phyloP scores from a whole-genome alignment of 1,284 basidiomycete genomes.

The Boletellus deceptivus region DNA sequence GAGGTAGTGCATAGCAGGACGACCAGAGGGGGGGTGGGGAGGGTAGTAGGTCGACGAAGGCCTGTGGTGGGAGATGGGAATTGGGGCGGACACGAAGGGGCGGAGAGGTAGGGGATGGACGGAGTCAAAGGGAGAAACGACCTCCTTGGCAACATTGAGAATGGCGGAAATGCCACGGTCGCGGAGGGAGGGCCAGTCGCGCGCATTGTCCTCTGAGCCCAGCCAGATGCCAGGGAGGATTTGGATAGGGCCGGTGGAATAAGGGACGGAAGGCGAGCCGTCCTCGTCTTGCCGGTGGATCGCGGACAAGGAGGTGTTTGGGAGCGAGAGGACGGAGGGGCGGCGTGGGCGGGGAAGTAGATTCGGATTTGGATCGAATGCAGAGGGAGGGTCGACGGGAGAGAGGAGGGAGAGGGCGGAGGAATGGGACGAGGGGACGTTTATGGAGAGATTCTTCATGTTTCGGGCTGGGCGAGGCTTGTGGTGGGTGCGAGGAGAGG shows the following conservation, averaged over 20 bases:
- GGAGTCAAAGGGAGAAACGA: conserved; percentile 72
- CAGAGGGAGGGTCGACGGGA: conserved; percentile 31
- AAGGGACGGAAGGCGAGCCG: conserved; percentile 61
- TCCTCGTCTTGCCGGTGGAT: conserved; percentile 69
- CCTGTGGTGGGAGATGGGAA: conserved; percentile 43
- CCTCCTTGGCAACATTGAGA: conserved; percentile 95
- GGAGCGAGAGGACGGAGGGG: conserved; percentile 66
- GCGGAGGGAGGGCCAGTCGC: conserved; percentile 70
- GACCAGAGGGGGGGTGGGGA: conserved; percentile 58
- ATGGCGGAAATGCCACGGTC: conserved; percentile 77
- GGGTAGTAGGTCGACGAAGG: conserved; percentile 56
- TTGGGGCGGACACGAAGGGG: conserved; percentile 65
- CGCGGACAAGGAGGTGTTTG: conserved; percentile 47
- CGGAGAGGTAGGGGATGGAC: conserved; percentile 46
- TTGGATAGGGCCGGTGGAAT: conserved; percentile 84
- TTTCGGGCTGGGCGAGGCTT: conserved; percentile 53
- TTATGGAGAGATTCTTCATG: conserved; percentile 74
- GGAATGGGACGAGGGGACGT: conserved; percentile 59
- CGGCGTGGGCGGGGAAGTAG: conserved; percentile 44
- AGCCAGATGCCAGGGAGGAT: conserved; percentile 89
- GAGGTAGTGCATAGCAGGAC: conserved; percentile 84
- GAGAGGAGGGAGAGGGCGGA: conserved; percentile 49
- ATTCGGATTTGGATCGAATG: conserved; percentile 19
- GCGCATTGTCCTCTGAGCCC: conserved; percentile 91
- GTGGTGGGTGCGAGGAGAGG: conserved; percentile 40